Evolutionary conservation across 352 stramenopile genomes (phyloP).

Genomic region (Poterioochromonas sp.): DNA sequence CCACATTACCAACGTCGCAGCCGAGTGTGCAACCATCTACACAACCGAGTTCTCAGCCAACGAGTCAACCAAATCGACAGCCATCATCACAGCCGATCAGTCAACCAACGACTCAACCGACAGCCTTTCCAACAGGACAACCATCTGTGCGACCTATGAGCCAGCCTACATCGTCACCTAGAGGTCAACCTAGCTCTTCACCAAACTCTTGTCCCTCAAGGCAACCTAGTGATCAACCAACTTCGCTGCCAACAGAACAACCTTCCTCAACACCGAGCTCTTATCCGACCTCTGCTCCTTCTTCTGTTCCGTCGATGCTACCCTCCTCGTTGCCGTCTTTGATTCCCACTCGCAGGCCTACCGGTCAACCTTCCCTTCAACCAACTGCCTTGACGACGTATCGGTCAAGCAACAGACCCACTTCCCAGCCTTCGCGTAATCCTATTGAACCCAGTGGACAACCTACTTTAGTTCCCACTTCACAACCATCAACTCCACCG

Average conservation of each 20-base stretch:
- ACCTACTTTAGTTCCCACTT: slow-evolving; percentile 13
- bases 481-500: slow-evolving; percentile 8
- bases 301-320: slow-evolving; percentile 10
- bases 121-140: too few species aligned
- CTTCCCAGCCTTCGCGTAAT: slow-evolving; percentile 8
- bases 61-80: too few species aligned
- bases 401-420: slow-evolving; percentile 8
- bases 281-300: slow-evolving; percentile 10
- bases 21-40: too few species aligned
- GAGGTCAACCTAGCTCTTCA: neutral
- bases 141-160: too few species aligned
- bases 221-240: slow-evolving; percentile 3
- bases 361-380: slow-evolving; percentile 8
- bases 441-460: slow-evolving; percentile 10
- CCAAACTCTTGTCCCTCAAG: neutral
- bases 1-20: too few species aligned
- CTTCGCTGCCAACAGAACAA: slow-evolving; percentile 10
- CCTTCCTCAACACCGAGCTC: slow-evolving; percentile 7
- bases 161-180: neutral
- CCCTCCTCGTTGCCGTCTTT: slow-evolving; percentile 7
- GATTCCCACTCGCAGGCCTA: slow-evolving; percentile 7
- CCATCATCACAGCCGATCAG: too few species aligned
- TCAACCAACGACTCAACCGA: too few species aligned
- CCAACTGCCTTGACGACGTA: slow-evolving; percentile 3
- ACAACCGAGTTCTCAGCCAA: too few species aligned